Conservation (phyloP, 306 rosid genomes). For the Hippophae gyantsensis region DNA sequence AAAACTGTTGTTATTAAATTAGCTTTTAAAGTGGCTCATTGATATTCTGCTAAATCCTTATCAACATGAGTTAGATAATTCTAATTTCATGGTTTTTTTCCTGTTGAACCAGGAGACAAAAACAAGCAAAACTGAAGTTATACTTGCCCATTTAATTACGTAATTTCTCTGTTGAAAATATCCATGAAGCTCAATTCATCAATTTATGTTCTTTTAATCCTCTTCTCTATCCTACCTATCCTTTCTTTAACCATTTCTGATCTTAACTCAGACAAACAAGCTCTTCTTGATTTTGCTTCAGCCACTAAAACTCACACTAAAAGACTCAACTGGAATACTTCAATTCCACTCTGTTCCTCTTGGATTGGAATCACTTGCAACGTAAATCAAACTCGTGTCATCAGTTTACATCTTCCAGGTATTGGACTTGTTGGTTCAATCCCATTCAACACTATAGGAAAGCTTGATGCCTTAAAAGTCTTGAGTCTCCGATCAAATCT, state of each 20-base stretch:
- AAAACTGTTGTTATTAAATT: background rate
- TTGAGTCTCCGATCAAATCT: slow-evolving; percentile 68
- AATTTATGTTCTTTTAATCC: slow-evolving; percentile 23
- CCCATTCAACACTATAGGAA: slow-evolving; percentile 48
- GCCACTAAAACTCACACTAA: slow-evolving; percentile 36
- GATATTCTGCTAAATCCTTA: slow-evolving; percentile 3
- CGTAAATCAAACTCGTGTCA: slow-evolving; percentile 34
- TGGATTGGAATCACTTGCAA: slow-evolving; percentile 72
- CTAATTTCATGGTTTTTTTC: slow-evolving; percentile 13
- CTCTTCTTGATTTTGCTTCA: slow-evolving; percentile 48
- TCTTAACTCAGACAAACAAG: slow-evolving; percentile 54
- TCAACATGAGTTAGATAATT: no score
- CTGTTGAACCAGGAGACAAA: slow-evolving; percentile 27
- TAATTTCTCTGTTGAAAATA: slow-evolving; percentile 18
- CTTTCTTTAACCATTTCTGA: slow-evolving; percentile 23
- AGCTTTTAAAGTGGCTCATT: background rate
- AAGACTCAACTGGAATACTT: slow-evolving; percentile 62
- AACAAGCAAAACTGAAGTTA: slow-evolving; percentile 26
- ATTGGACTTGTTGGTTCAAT: slow-evolving; percentile 47
- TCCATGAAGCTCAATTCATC: slow-evolving; percentile 40
- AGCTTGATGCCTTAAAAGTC: slow-evolving; percentile 50
- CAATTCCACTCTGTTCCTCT: slow-evolving; percentile 45
- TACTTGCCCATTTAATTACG: slow-evolving; percentile 15
- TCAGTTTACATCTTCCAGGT: slow-evolving; percentile 63
- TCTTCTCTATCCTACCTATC: slow-evolving; percentile 16